A percentile compares a stretch with the other conserved stretches of the same genome.
Evolutionary conservation across 2,329 filamentous ascomycete species (phyloP).

Genomic region (Chrysoporthe cubensis): DNA sequence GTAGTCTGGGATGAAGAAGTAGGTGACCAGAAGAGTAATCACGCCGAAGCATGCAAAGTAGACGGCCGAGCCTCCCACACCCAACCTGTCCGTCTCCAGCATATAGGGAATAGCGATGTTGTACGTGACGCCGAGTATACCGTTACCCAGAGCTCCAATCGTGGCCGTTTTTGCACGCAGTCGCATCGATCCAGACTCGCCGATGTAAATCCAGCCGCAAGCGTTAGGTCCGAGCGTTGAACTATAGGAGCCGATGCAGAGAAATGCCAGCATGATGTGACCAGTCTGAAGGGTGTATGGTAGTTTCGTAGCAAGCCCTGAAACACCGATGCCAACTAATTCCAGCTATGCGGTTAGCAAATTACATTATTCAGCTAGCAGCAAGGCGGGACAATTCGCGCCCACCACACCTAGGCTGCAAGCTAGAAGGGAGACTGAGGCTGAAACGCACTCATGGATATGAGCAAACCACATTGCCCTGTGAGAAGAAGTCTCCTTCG

Average conservation of each 20-base stretch:
- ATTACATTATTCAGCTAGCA: background rate
- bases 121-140: constrained; percentile 6
- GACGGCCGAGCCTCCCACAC: constrained; percentile 3
- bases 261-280: constrained; percentile 12
- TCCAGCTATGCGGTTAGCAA: background rate
- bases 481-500: constrained; percentile 4
- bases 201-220: constrained; percentile 12
- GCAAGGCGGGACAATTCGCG: background rate
- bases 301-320: background rate
- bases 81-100: constrained; percentile 1
- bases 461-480: background rate
- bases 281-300: constrained; percentile 4
- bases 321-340: constrained; percentile 5
- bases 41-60: constrained; percentile 7
- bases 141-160: constrained; percentile 5
- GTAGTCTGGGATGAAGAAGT: constrained; percentile 8
- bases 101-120: constrained; percentile 12
- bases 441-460: constrained; percentile 8
- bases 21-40: background rate
- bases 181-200: constrained; percentile 5
- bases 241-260: constrained; percentile 6
- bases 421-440: background rate
- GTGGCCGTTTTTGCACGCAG: constrained; percentile 3
- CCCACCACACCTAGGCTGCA: too few species aligned
- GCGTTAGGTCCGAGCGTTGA: constrained; percentile 4